Evolutionary conservation across 2,329 filamentous ascomycete genomes (phyloP), one percentile per base, ranked within the genome.

Genomic region (Diaporthe sp.): DNA sequence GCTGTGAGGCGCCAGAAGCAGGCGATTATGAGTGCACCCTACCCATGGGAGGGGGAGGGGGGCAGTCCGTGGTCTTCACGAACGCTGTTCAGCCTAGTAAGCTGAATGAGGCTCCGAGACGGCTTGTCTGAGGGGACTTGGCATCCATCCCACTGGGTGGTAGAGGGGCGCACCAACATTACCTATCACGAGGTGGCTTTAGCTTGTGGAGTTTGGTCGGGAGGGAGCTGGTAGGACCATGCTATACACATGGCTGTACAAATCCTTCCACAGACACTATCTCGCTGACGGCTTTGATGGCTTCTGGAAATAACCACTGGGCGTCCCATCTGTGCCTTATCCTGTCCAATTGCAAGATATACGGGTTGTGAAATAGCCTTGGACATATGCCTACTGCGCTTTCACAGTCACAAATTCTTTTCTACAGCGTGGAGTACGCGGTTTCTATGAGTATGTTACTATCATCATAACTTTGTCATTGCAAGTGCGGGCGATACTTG

Each of bases 101-200:
- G 47, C 30, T 38, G 33, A 15, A 54, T 68, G 64, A 54, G n/a
- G 19, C 47, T 54, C 45, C 47, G 7, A 40, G 64, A 54, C n/a
- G 33, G 64, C 30, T 52, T 68, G 45, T 54, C 47, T 68, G 33
- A 9, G 47, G 15, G 9, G 33, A 54, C 47, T 68, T 68, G 64
- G 64, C 64, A 68, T 68, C n/a, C 30, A 54, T 68, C 15, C n/a
- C n/a, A 28, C n/a, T 52, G 64, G 64, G 33, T 33, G 13, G n/a
- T 68, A 17, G 13, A 52, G 33, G 25, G 47, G 47, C 33, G 47
- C 35, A 12, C 47, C 47, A 25, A 30, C 13, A 47, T 15, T 12
- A 28, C 30, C 22, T 40, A 19, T 67, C 64, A 68, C 47, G 47
- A 68, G 64, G 47, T 38, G 47, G 45, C 47, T 68, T 54, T 22